These are phyloP conservation scores for Tillandsia fasciculata DNA, from an alignment of 176 grass and related monocot genomes.

Conservation along the genomic window DNA sequence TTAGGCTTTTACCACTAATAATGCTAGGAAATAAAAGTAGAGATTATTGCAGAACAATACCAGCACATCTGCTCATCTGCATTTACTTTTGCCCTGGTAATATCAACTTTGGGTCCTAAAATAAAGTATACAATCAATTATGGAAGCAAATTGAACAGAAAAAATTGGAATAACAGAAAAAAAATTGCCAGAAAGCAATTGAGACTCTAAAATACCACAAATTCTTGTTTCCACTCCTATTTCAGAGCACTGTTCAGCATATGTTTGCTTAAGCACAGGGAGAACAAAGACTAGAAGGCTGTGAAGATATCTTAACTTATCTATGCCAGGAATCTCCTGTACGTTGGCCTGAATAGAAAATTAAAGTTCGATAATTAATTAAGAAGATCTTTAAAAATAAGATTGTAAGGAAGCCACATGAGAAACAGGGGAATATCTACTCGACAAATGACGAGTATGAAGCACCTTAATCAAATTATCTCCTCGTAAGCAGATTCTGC, in stretches of 20 bases:
- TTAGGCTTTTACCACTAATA: background rate
- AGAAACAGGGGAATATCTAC: background rate
- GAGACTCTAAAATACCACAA: slow-evolving; percentile 42
- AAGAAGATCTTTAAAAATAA: background rate
- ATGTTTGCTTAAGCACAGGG: slow-evolving; percentile 77
- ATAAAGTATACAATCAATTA: slow-evolving; percentile 6
- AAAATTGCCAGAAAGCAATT: slow-evolving; percentile 8
- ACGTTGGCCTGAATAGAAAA: slow-evolving; percentile 59
- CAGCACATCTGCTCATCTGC: slow-evolving; percentile 93
- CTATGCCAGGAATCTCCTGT: slow-evolving; percentile 66
- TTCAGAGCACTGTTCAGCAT: slow-evolving; percentile 76
- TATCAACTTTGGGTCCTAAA: slow-evolving; percentile 71
- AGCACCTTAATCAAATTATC: slow-evolving; percentile 84
- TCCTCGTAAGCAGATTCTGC: slow-evolving; percentile 71
- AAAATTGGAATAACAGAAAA: background rate
- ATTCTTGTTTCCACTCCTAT: slow-evolving; percentile 84
- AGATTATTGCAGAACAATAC: slow-evolving; percentile 32
- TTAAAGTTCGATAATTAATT: slow-evolving; percentile 6
- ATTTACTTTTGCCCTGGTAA: slow-evolving; percentile 75
- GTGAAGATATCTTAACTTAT: slow-evolving; percentile 96
- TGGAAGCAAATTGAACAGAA: background rate
- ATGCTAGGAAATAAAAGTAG: slow-evolving; percentile 21
- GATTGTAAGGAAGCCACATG: background rate
- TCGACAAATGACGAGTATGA: too few relatives aligned
- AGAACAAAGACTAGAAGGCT: slow-evolving; percentile 74